These are phyloP conservation scores for Lindgomyces ingoldianus DNA, from an alignment of 495 filamentous ascomycete species.

Conservation along the genomic window DNA sequence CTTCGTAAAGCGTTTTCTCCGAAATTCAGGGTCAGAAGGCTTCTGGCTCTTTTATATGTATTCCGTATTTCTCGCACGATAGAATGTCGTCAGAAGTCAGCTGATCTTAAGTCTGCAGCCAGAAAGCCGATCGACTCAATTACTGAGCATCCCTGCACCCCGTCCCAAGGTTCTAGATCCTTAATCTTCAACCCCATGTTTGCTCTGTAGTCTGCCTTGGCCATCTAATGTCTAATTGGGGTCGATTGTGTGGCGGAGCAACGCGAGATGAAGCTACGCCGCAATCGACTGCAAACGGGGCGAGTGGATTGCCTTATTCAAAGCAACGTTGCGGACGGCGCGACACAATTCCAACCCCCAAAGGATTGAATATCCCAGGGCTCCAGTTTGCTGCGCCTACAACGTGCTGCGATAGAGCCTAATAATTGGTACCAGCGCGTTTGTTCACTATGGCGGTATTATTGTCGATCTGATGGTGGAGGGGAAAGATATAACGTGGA, in stretches of 20 bases:
- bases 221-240: not conserved
- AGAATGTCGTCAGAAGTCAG: not conserved
- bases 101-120: not conserved
- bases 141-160: not conserved
- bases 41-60: not conserved
- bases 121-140: not conserved
- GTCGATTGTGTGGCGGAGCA: not conserved
- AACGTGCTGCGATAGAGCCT: constrained; percentile 11
- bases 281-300: constrained; percentile 3
- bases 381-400: not conserved
- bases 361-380: constrained; percentile 2
- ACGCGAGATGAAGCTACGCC: constrained; percentile 1
- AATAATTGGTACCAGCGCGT: constrained; percentile 3
- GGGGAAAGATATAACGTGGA: constrained; percentile 4
- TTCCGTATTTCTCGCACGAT: constrained; percentile 1
- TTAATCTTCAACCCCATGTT: not conserved
- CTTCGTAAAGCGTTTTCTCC: not conserved
- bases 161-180: not conserved
- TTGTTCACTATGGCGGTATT: not conserved
- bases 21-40: not conserved
- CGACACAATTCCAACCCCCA: not conserved
- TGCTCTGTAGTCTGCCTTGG: constrained; percentile 4
- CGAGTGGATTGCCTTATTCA: constrained; percentile 1
- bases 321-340: not conserved
- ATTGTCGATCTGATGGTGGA: constrained; percentile 6